Conservation (phyloP, 2,329 filamentous ascomycete species). For the Aspergillus felis region DNA sequence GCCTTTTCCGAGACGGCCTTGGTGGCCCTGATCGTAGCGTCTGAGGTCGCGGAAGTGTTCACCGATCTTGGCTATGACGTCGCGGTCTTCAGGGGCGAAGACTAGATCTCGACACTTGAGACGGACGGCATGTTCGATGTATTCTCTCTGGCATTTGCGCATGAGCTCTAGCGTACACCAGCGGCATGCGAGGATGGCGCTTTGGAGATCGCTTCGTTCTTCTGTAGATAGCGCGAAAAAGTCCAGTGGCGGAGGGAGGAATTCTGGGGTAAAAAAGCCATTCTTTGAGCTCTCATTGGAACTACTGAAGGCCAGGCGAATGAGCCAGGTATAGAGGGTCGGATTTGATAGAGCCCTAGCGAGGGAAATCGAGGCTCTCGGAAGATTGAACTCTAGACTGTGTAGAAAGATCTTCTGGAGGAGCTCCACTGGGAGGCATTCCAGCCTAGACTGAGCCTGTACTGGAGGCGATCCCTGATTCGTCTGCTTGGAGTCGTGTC, state of each 20-base stretch:
- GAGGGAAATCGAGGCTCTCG: constrained; percentile 42
- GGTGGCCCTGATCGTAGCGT: constrained; percentile 16
- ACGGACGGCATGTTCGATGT: constrained; percentile 32
- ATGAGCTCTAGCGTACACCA: constrained; percentile 41
- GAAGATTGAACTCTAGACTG: constrained; percentile 46
- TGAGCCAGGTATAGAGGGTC: constrained; percentile 41
- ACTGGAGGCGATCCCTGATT: constrained; percentile 4
- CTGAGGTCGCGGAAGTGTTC: constrained; percentile 20
- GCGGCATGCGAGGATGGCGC: constrained; percentile 32
- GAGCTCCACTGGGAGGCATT: constrained; percentile 47
- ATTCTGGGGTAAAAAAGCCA: constrained; percentile 36
- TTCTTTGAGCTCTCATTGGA: constrained; percentile 26
- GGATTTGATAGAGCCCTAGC: constrained; percentile 37
- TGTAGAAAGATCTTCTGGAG: constrained; percentile 51
- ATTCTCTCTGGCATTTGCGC: constrained; percentile 37
- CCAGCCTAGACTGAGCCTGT: constrained; percentile 30
- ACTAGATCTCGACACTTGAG: constrained; percentile 26
- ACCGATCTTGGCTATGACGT: constrained; percentile 21
- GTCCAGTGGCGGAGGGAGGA: constrained; percentile 34
- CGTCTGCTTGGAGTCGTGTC: constrained; percentile 12
- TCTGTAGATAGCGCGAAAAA: constrained; percentile 27
- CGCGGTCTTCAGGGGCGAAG: constrained; percentile 23
- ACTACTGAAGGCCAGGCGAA: constrained; percentile 42
- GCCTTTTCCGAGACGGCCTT: constrained; percentile 27
- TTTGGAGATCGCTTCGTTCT: constrained; percentile 33